Conservation (phyloP, 495 filamentous ascomycete genomes). For the Sphaerosporella brunnea region DNA sequence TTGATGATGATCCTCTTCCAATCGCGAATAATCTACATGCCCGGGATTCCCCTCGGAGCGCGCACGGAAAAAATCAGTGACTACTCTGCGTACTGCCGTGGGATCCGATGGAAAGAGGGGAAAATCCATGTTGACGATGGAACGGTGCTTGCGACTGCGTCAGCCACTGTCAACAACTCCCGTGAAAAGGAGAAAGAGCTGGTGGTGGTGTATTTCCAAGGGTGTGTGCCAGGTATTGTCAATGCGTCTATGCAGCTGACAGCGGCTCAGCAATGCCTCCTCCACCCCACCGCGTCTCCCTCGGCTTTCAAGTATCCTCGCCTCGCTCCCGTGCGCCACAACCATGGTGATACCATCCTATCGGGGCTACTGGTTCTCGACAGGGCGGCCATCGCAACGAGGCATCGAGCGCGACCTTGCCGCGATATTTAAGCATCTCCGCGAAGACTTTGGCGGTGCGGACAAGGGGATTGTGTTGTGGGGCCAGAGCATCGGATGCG, state of each 20-base stretch:
- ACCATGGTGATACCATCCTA: slow-evolving; percentile 23
- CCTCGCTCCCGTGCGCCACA: slow-evolving; percentile 23
- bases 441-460: slow-evolving; percentile 34
- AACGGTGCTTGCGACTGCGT: slow-evolving; percentile 25
- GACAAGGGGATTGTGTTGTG: slow-evolving; percentile 44
- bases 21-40: slow-evolving; percentile 73
- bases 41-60: slow-evolving; percentile 29
- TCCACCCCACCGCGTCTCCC: slow-evolving; percentile 54
- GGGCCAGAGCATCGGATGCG: slow-evolving; percentile 62
- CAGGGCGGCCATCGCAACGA: slow-evolving; percentile 36
- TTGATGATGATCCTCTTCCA: slow-evolving; percentile 64
- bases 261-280: slow-evolving; percentile 38
- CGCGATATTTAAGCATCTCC: slow-evolving; percentile 33
- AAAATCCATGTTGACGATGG: slow-evolving; percentile 38
- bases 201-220: slow-evolving; percentile 24
- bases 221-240: slow-evolving; percentile 5
- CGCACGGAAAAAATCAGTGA: slow-evolving; percentile 42
- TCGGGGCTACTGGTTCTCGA: slow-evolving; percentile 52
- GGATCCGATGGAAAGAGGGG: slow-evolving; percentile 46
- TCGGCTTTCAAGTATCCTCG: slow-evolving; percentile 41
- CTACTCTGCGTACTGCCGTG: slow-evolving; percentile 39
- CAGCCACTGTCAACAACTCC: slow-evolving; percentile 6
- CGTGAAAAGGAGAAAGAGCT: slow-evolving; percentile 6
- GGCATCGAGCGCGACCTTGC: slow-evolving; percentile 48
- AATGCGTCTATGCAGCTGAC: neutral